Conservation (phyloP, 495 filamentous ascomycete genomes). For the Hypomontagnella submonticulosa region DNA sequence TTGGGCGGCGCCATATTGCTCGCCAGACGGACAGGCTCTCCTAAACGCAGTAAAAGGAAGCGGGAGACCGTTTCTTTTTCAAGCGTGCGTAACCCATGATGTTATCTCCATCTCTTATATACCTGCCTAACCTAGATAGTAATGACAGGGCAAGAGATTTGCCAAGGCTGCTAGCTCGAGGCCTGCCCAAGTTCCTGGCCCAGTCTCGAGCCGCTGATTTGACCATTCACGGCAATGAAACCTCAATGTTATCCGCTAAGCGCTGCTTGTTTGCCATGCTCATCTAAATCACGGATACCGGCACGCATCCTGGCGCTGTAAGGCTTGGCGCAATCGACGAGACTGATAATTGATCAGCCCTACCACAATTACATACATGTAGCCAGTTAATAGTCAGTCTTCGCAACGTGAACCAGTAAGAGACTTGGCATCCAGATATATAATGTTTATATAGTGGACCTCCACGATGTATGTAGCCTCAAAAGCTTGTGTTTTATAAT, state of each 20-base stretch:
- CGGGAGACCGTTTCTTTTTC: conserved; percentile 2
- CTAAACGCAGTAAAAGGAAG: neutral
- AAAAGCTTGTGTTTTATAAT: too few relatives aligned
- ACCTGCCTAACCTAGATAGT: conserved; percentile 5
- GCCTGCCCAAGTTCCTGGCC: conserved; percentile 5
- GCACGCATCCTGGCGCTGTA: too few relatives aligned
- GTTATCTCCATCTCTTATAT: conserved; percentile 18
- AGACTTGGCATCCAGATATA: too few relatives aligned
- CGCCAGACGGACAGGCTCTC: conserved; percentile 4
- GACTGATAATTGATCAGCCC: too few relatives aligned
- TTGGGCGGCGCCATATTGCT: conserved; percentile 15
- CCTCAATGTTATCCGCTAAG: conserved; percentile 25
- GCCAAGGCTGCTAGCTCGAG: conserved; percentile 30
- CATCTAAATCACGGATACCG: neutral
- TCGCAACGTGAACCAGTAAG: too few relatives aligned
- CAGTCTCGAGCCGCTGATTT: conserved; percentile 16
- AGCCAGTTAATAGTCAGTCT: too few relatives aligned
- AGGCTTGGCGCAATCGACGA: too few relatives aligned
- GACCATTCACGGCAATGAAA: conserved; percentile 15
- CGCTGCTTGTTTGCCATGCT: conserved; percentile 12
- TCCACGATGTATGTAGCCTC: too few relatives aligned
- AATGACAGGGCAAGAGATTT: conserved; percentile 25
- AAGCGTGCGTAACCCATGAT: conserved; percentile 7
- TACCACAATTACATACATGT: too few relatives aligned
- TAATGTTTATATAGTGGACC: too few relatives aligned